Percentiles rank a stretch among this genome's conserved stretches.
Conservation (phyloP, 805 yeast species). For the Nakazawaea wickerhamii region DNA sequence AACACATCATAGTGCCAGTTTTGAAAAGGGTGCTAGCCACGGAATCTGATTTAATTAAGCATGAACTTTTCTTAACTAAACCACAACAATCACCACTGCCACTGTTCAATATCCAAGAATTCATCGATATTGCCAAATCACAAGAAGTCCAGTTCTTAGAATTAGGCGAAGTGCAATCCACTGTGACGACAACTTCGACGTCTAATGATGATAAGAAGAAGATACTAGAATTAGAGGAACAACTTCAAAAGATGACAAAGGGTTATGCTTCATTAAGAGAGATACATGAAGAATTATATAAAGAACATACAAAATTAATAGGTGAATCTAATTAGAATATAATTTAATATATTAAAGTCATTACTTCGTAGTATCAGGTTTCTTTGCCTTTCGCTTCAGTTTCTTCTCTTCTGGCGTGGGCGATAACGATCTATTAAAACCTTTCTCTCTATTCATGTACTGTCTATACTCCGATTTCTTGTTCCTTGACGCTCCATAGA, state of each 20-base stretch:
- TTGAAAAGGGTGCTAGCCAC: slow-evolving; percentile 56
- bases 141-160: slow-evolving; percentile 51
- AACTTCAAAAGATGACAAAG: slow-evolving; percentile 43
- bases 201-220: slow-evolving; percentile 23
- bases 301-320: slow-evolving; percentile 40
- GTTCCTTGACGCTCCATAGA: slow-evolving; percentile 35
- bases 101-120: slow-evolving; percentile 37
- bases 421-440: slow-evolving; percentile 50
- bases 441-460: slow-evolving; percentile 53
- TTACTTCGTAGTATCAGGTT: neutral
- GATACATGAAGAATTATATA: slow-evolving; percentile 53
- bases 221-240: slow-evolving; percentile 34
- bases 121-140: slow-evolving; percentile 40
- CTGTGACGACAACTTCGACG: slow-evolving; percentile 23
- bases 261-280: slow-evolving; percentile 56
- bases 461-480: slow-evolving; percentile 47
- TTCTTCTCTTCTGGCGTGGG: slow-evolving; percentile 31
- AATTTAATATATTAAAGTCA: neutral
- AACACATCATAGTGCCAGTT: slow-evolving; percentile 42
- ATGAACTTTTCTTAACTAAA: slow-evolving; percentile 34
- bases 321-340: slow-evolving; percentile 9
- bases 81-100: slow-evolving; percentile 21
- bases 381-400: slow-evolving; percentile 9
- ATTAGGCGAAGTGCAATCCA: slow-evolving; percentile 34
- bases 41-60: slow-evolving; percentile 32